Base-by-base conservation (phyloP, 1,284 basidiomycete genomes). In the Puccinia horiana region DNA sequence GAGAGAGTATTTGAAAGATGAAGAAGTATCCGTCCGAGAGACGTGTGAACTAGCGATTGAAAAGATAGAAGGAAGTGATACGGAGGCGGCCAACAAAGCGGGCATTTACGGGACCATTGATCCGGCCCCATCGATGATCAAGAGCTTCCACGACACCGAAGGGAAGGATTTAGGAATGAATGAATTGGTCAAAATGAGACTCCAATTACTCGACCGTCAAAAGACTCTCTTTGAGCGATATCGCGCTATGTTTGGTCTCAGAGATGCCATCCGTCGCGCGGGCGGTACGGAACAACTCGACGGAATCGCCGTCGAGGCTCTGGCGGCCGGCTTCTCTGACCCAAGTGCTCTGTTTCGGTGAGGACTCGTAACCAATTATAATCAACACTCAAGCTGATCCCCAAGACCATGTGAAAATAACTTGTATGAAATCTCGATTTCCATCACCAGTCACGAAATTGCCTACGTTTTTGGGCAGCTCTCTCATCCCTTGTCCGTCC, bases 401-500 rank as follows among this genome's bases (percentile, higher is more conserved):
- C 78, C 67, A 81, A 54, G 20, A 40, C 76, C 56, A 11, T 18
- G 4, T 9, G 11, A 70, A 32, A 47, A 4, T 49, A 44, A 70
- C n/a, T 37, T 74, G 26, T 61, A 42, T 56, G 29, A 82, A 16
- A n/a, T 26, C 5, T 49, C 42, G 40, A 6, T 37, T 1, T 52
- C 56, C 61, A 37, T 42, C 44, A 35, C 44, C 86, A 95, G 95
- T 84, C 96, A 98, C 87, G 96, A 98, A 87, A 94, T 98, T 75
- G 96, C 96, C 2, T 98, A 98, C 87, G 93, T 99, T 74, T 98
- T 99, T 85, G 97, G 97, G 26, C 97, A 99, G 88, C 90, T 99
- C 47, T 91, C 94, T 77, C 95, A 94, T 6, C 90, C 93, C 0
- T 92, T 95, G 86, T 94, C 94, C 0, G 93, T 98, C 32, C 94